Evolutionary conservation across 2,329 filamentous ascomycete genomes (phyloP), one percentile per base, ranked within the genome.

Genomic region (Colletotrichum salicis): DNA sequence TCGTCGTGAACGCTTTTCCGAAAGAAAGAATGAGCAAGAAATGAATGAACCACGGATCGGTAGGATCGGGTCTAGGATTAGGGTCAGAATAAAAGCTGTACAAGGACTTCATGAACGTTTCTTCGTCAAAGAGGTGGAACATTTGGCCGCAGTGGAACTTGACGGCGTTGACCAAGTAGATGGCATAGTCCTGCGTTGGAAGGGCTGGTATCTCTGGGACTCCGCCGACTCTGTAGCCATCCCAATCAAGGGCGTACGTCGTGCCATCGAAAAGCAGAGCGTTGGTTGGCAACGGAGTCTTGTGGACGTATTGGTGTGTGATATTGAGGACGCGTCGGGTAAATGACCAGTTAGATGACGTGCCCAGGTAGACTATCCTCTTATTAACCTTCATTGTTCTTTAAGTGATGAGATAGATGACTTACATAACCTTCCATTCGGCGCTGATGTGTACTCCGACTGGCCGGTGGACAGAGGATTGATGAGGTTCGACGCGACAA

Each of bases 291-390:
- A 85, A 76, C 1, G 84, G 82, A 2, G 79, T 78, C 52, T 83
- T 80, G 60, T 84, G 81, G 24, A 87, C 78, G 64, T 84, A 81
- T 70, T 87, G 83, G 59, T 88, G 84, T 0, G 84, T 83, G 63
- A 88, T 80, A 31, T 80, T 82, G n/a, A 89, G 78, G 1, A 88
- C 82, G 22, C 84, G 82, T 8, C 86, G 80, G 31, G 83, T 83
- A 61, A 89, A 89, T 0, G 86, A 86, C 87, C 87, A 89, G 58
- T 87, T 89, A 1, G 87, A 89, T 0, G 87, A 88, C 2, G 86
- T 86, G 1, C 87, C 87, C 10, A 89, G 80, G 69, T 88, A 89
- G 66, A 82, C 86, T 88, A 24, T 0, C 3, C 10, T n/a, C 8
- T 8, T 22, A 60, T 58, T 6, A 65, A 13, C 11, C 13, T 6